phyloP scores from a whole-genome alignment of 352 stramenopile genomes.

The Phytopythium mirpurense region DNA sequence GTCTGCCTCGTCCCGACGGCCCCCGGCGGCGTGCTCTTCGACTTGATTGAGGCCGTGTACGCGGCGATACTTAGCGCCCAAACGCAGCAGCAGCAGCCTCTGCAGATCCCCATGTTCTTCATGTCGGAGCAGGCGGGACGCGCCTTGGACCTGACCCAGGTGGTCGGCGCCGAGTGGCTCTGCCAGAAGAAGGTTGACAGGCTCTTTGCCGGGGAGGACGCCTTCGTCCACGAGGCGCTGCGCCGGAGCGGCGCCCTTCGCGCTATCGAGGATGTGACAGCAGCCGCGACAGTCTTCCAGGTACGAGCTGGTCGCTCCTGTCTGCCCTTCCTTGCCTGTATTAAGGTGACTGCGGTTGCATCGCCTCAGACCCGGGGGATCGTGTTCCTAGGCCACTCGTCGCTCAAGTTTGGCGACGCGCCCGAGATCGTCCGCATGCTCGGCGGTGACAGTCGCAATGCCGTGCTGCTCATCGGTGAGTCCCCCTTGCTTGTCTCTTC shows the following conservation, averaged over 20 bases:
- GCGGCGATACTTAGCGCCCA: slow-evolving; percentile 30
- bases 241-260: slow-evolving; percentile 47
- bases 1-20: slow-evolving; percentile 61
- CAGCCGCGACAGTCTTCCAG: slow-evolving; percentile 42
- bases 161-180: slow-evolving; percentile 66
- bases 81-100: slow-evolving; percentile 26
- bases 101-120: slow-evolving; percentile 57
- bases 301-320: slow-evolving; percentile 13
- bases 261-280: slow-evolving; percentile 33
- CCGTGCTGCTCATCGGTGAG: slow-evolving; percentile 63
- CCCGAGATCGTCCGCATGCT: slow-evolving; percentile 53
- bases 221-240: slow-evolving; percentile 62
- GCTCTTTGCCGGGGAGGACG: slow-evolving; percentile 61
- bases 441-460: slow-evolving; percentile 54
- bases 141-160: slow-evolving; percentile 45
- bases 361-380: slow-evolving; percentile 48
- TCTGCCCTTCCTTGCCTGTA: neutral
- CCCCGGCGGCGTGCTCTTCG: slow-evolving; percentile 65
- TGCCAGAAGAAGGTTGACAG: slow-evolving; percentile 83
- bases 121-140: slow-evolving; percentile 47
- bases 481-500: neutral
- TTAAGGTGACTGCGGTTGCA: neutral
- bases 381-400: slow-evolving; percentile 71
- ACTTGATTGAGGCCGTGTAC: slow-evolving; percentile 74
- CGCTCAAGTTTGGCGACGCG: slow-evolving; percentile 50